Conservation (phyloP, 768 basidiomycete genomes). For the Mycena haematopus region DNA sequence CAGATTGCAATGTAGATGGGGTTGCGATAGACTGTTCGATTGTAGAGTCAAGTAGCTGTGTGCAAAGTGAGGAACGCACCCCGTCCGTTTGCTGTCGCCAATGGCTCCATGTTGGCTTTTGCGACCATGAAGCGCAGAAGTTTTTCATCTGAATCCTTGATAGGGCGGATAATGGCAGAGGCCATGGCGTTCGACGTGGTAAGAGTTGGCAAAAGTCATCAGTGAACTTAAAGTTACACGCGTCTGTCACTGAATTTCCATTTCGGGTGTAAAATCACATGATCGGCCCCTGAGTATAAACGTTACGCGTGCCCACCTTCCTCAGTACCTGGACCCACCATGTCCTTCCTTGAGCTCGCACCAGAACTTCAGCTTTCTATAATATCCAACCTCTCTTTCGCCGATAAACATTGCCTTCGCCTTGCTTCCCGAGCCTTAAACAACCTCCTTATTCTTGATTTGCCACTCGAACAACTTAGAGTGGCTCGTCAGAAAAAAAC, state of each 20-base stretch:
- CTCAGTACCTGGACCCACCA: no score
- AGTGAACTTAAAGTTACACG: background rate
- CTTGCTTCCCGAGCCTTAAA: background rate
- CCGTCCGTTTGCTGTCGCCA: slow-evolving; percentile 70
- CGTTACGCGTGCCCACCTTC: no score
- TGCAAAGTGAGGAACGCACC: slow-evolving; percentile 43
- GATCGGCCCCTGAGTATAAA: no score
- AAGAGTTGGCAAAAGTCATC: background rate
- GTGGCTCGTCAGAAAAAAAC: background rate
- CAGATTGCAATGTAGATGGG: slow-evolving; percentile 68
- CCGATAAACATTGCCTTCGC: slow-evolving; percentile 1
- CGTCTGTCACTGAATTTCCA: background rate
- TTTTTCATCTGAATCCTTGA: slow-evolving; percentile 59
- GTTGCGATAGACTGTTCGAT: slow-evolving; percentile 55
- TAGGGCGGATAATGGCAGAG: slow-evolving; percentile 60
- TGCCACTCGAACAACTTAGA: slow-evolving; percentile 9
- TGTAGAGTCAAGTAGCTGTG: slow-evolving; percentile 7
- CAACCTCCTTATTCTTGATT: slow-evolving; percentile 7
- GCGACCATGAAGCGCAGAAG: slow-evolving; percentile 68
- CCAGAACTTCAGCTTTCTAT: slow-evolving; percentile 10
- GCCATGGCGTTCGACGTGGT: slow-evolving; percentile 41
- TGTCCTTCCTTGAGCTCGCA: background rate
- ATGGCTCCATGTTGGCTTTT: slow-evolving; percentile 68
- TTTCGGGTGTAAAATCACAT: no score
- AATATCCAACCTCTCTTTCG: background rate